These are phyloP conservation scores for Candida gigantensis DNA, from an alignment of 1,139 yeast species.

Conservation along the genomic window DNA sequence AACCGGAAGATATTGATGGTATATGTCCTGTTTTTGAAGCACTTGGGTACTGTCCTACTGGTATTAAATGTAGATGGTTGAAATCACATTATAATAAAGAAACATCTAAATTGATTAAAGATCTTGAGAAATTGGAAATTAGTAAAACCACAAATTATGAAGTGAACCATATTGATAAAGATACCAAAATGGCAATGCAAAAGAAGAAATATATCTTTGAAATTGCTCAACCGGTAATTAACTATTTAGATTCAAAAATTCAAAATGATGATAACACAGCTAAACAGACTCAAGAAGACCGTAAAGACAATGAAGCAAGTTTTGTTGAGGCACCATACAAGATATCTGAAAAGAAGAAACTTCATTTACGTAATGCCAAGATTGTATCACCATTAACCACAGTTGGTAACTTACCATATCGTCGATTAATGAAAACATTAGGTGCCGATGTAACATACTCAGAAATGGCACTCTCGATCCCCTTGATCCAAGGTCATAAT, in stretches of 20 bases:
- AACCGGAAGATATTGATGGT: conserved; percentile 72
- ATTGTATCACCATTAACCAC: conserved; percentile 95
- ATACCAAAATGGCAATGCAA: conserved; percentile 56
- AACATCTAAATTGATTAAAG: conserved; percentile 45
- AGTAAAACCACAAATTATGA: conserved; percentile 49
- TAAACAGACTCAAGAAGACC: conserved; percentile 30
- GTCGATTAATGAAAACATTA: conserved; percentile 84
- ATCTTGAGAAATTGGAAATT: conserved; percentile 39
- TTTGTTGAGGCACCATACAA: conserved; percentile 79
- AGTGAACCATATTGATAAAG: conserved; percentile 60
- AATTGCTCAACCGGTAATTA: conserved; percentile 54
- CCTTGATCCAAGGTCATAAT: conserved; percentile 84
- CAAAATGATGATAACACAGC: conserved; percentile 38
- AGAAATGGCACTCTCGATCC: conserved; percentile 91
- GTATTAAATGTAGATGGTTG: conserved; percentile 90
- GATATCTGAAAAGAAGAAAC: conserved; percentile 75
- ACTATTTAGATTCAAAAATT: conserved; percentile 53
- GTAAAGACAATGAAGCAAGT: conserved; percentile 35
- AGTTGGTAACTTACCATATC: conserved; percentile 93
- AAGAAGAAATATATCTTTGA: conserved; percentile 62
- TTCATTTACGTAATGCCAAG: conserved; percentile 71
- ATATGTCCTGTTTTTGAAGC: conserved; percentile 81
- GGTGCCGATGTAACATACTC: conserved; percentile 95
- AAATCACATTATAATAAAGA: conserved; percentile 65
- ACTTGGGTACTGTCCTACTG: conserved; percentile 89